phyloP scores from a whole-genome alignment of 352 stramenopile species.

The Globisporangium rhizosaccharum region DNA sequence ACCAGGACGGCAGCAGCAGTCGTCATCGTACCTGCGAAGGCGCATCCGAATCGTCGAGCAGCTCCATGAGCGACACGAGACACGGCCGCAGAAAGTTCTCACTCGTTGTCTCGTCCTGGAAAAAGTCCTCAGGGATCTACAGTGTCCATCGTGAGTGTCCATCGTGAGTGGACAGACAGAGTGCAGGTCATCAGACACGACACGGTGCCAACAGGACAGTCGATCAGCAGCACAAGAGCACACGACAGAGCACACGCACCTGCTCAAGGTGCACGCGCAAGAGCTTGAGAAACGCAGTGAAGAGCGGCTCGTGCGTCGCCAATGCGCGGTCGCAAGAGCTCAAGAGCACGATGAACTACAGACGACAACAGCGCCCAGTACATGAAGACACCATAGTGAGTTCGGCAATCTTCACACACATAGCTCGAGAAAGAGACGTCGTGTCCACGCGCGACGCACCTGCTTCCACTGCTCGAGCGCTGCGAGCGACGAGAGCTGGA shows the following conservation, averaged over 20 bases:
- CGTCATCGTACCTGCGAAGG: conserved; percentile 24
- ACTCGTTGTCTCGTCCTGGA: conserved; percentile 51
- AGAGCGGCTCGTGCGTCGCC: conserved; percentile 31
- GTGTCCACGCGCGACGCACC: conserved; percentile 18
- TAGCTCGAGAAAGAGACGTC: not conserved
- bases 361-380: no score
- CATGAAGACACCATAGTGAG: no score
- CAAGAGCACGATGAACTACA: conserved; percentile 52
- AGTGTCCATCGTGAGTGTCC: not conserved
- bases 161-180: not conserved
- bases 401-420: no score
- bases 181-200: not conserved
- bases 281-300: conserved; percentile 50
- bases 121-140: conserved; percentile 67
- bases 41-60: conserved; percentile 41
- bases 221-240: not conserved
- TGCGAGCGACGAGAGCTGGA: conserved; percentile 90
- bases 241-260: conserved; percentile 12
- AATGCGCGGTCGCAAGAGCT: conserved; percentile 59
- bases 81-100: conserved; percentile 63
- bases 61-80: conserved; percentile 57
- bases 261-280: conserved; percentile 55
- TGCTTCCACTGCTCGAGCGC: conserved; percentile 94
- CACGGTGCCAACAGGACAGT: no score
- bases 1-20: not conserved